Evolutionary conservation across 139 green algal genomes (phyloP).

Genomic region (Monoraphidium neglectum): DNA sequence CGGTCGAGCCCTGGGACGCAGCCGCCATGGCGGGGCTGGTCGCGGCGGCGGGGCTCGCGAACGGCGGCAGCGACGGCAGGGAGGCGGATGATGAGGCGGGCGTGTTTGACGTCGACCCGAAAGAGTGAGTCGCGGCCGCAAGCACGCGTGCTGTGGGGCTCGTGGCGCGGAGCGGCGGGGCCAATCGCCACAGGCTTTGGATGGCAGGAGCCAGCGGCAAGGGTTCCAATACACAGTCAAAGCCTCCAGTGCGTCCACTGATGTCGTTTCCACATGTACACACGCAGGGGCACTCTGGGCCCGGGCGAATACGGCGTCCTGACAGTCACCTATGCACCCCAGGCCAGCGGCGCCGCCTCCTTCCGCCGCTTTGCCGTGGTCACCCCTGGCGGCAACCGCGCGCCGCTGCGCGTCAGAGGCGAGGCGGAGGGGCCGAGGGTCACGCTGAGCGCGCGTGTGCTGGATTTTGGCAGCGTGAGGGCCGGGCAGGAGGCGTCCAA

Average conservation of each 20-base stretch:
- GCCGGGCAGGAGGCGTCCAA: slow-evolving; percentile 26
- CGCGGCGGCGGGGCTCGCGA: no score
- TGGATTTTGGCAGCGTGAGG: slow-evolving; percentile 67
- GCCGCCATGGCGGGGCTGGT: not conserved
- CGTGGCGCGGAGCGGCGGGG: no score
- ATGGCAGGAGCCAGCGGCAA: no score
- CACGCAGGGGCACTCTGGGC: slow-evolving; percentile 44
- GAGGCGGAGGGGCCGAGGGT: slow-evolving; percentile 48
- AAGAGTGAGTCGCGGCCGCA: no score
- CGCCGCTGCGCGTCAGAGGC: slow-evolving; percentile 46
- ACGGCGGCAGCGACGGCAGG: no score
- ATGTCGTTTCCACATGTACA: no score
- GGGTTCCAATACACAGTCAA: no score
- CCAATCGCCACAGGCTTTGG: no score
- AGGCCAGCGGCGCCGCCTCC: slow-evolving; percentile 52
- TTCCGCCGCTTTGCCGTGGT: slow-evolving; percentile 53
- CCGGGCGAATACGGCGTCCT: slow-evolving; percentile 54
- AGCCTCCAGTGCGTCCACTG: no score
- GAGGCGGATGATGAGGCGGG: no score
- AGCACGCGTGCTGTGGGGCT: no score
- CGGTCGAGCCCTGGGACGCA: slow-evolving; percentile 10
- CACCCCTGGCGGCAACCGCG: slow-evolving; percentile 59
- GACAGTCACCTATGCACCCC: slow-evolving; percentile 53
- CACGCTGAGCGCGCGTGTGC: slow-evolving; percentile 28
- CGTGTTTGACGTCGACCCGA: no score